Evolutionary conservation across 1,284 basidiomycete genomes (phyloP).

Genomic region (Microbotryomycetes sp.): DNA sequence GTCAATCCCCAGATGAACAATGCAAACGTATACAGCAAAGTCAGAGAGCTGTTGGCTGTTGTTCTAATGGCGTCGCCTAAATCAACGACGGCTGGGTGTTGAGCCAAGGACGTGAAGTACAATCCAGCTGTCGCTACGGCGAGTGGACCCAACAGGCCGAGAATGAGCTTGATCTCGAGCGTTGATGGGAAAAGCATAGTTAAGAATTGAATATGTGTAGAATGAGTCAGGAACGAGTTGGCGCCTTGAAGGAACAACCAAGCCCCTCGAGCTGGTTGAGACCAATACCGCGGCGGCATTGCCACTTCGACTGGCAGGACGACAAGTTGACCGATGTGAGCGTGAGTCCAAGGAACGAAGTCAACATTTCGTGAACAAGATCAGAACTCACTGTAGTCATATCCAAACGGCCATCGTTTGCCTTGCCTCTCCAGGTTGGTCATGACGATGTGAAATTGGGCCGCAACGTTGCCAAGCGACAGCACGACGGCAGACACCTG

Average conservation of each 20-base stretch:
- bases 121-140: slow-evolving; percentile 78
- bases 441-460: slow-evolving; percentile 54
- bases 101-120: slow-evolving; percentile 69
- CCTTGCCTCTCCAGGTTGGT: slow-evolving; percentile 51
- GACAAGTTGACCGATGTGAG: not conserved
- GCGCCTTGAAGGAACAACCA: slow-evolving; percentile 86
- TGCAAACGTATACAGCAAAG: slow-evolving; percentile 82
- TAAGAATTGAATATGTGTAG: slow-evolving; percentile 96
- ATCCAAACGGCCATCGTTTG: slow-evolving; percentile 84
- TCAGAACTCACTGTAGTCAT: slow-evolving; percentile 56
- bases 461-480: slow-evolving; percentile 34
- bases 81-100: slow-evolving; percentile 48
- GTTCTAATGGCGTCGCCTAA: slow-evolving; percentile 77
- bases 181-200: slow-evolving; percentile 90
- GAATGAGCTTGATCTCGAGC: slow-evolving; percentile 84
- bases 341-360: too few species aligned
- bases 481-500: slow-evolving; percentile 24
- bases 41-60: slow-evolving; percentile 90
- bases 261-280: slow-evolving; percentile 58
- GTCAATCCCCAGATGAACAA: slow-evolving; percentile 89
- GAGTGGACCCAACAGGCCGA: slow-evolving; percentile 78
- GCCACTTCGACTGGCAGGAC: slow-evolving; percentile 53
- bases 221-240: slow-evolving; percentile 51
- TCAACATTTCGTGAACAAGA: not conserved
- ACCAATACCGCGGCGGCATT: slow-evolving; percentile 68